Base-by-base conservation (phyloP, 108 stramenopile species). In the Stephanodiscus triporus region DNA sequence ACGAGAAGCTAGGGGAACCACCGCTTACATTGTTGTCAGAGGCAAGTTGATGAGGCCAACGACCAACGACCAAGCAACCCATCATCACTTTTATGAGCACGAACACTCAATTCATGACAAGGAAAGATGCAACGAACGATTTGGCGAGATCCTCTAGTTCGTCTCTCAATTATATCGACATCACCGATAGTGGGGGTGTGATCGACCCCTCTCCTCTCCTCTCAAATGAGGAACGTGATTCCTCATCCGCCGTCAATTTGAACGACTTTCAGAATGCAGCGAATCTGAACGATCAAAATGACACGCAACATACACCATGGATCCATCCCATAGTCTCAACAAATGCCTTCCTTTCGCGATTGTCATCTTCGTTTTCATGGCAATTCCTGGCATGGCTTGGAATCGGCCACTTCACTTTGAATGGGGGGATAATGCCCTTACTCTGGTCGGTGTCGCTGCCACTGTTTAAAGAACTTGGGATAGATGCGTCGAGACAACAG, bases 341-440 rank as follows among this genome's bases (percentile, higher is more conserved):
- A 16, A 51, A 57, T 16, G 23, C 47, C 22, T 82, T 66, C 56
- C 66, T 82, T 17, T 54, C 32, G 0, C 30, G 34, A 29, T 66
- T 82, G 14, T 78, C 81, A 4, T 13, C 38, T n/a, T 47, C 16
- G 14, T 82, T 82, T 54, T 72, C 77, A 1, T 73, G 61, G 49
- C 40, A 69, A 51, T 82, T 82, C 26, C 72, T 82, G 13, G 78
- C 81, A 17, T 78, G 76, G 72, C 34, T 82, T 11, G 81, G 72
- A 0, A 51, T 82, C 10, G 36, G 42, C 22, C 63, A 82, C 13
- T 73, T 68, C 19, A 57, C 30, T 10, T 42, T 82, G 13, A 49
- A 26, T 9, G 81, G 81, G 23, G 81, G 81, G 19, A 49, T 45
- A 27, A 78, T 73, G 14, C 38, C 77, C 9, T 40, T 82, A 0